Base-by-base conservation (phyloP, 2,329 filamentous ascomycete species). In the Exophiala spinifera region DNA sequence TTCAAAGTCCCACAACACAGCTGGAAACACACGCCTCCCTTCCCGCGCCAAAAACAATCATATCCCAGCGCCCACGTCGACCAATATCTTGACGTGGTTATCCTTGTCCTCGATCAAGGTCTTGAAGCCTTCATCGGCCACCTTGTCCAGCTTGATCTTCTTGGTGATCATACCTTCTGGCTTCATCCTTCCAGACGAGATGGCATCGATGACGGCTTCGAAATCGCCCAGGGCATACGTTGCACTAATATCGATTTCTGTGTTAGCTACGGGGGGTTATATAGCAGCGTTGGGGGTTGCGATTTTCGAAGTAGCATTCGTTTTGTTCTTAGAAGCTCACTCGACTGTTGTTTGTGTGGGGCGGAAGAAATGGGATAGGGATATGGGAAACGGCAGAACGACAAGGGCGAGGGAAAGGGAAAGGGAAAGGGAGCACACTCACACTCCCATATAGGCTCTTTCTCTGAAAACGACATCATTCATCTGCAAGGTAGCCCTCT, bases 401-500 rank as follows among this genome's bases (percentile, higher is more conserved):
- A n/a, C n/a, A n/a, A n/a, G n/a, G n/a, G n/a, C n/a, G n/a, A n/a
- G n/a, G n/a, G n/a, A n/a, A n/a, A n/a, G n/a, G n/a, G n/a, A n/a
- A n/a, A n/a, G n/a, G n/a, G n/a, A 10, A 13, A 42, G 17, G 3
- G 20, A 13, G 20, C 7, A 25, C 11, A 55, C 56, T 57, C 45
- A 59, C 59, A 80, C 73, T 31, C 77, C 78, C 65, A 79, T 70
- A 53, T 79, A 81, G n/a, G 64, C 74, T 49, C 74, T 69, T 66
- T 81, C 78, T 54, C 77, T 73, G 68, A 81, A 80, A 3, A 77
- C 73, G 33, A 81, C 67, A 53, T 76, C 72, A 51, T 80, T 81
- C 3, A 77, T 76, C 31, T 70, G 67, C 39, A 81, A 70, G 0
- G 69, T 72, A 43, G 72, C 75, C n/a, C 72, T 65, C 64, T 79